Conservation (phyloP, 805 yeast species). For the Geotrichum ghanense region DNA sequence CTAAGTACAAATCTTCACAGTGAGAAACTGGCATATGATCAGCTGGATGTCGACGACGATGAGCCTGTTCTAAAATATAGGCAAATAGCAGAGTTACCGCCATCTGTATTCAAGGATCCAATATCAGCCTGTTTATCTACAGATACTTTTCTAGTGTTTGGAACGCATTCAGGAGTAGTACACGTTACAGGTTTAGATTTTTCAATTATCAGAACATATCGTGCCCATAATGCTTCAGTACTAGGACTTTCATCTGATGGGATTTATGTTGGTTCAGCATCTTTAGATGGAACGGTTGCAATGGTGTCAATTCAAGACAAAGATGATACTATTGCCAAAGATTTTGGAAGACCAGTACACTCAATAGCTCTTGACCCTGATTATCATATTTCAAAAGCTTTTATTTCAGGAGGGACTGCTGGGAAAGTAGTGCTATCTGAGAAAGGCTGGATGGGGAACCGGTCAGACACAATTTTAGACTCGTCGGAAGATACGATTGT, state of each 20-base stretch:
- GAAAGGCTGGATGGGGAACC: slow-evolving; percentile 77
- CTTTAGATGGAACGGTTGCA: slow-evolving; percentile 89
- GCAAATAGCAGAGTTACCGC: not conserved
- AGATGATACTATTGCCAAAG: slow-evolving; percentile 57
- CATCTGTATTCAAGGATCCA: slow-evolving; percentile 41
- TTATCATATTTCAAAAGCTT: slow-evolving; percentile 49
- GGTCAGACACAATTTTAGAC: slow-evolving; percentile 56
- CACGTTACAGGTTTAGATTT: slow-evolving; percentile 55
- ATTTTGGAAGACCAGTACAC: slow-evolving; percentile 80
- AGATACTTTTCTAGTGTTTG: slow-evolving; percentile 59
- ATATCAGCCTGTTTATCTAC: slow-evolving; percentile 58
- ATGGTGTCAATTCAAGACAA: slow-evolving; percentile 59
- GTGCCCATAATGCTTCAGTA: slow-evolving; percentile 80
- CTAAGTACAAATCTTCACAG: too few relatives aligned
- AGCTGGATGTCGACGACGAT: too few relatives aligned
- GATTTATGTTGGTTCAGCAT: slow-evolving; percentile 66
- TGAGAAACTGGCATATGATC: too few relatives aligned
- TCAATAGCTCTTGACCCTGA: slow-evolving; percentile 71
- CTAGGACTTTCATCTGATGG: slow-evolving; percentile 67
- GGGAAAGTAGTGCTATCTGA: slow-evolving; percentile 70
- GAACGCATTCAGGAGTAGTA: slow-evolving; percentile 79
- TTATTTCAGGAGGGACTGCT: slow-evolving; percentile 81
- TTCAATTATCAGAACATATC: slow-evolving; percentile 53
- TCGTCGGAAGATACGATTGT: slow-evolving; percentile 61
- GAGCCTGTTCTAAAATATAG: not conserved